Evolutionary conservation across 495 filamentous ascomycete genomes (phyloP), one percentile per base, ranked within the genome.

Genomic region (Xylaria nigripes): DNA sequence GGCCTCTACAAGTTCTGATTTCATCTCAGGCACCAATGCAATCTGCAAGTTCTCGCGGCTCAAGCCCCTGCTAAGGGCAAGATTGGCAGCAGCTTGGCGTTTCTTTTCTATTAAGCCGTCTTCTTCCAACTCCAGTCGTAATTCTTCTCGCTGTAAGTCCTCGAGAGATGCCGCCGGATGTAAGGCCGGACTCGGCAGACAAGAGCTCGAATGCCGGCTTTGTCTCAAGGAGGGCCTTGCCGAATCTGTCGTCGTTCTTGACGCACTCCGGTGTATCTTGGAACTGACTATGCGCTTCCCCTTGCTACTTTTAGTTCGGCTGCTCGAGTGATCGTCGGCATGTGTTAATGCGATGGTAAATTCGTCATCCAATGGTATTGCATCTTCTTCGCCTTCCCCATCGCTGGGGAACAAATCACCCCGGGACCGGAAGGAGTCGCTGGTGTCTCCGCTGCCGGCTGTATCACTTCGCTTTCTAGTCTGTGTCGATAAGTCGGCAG

Each of bases 391-490:
- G 44, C 82, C 86, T 55, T 96, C 93, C 46, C 84, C 86, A 56
- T 95, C 91, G 60, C 92, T 96, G 1, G 89, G 90, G 58, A 96
- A 91, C 19, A 99, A 72, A 68, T 99, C 93, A 0, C 90, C 90
- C 47, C 94, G 78, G n/a, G 91, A 96, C 61, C 93, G 86, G 41
- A 90, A 80, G 3, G 90, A 96, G 56, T 90, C 93, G n/a, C 79
- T 81, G 0, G 90, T 96, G 27, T 84, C 83, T 4, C 84, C 85
- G 7, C 89, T 95, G n/a, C 79, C 83, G 13, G 81, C 80, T 2
- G 93, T 97, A 6, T 76, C 84, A 66, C 91, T 96, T 46, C 94
- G 78, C 59, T 82, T 76, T 68, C 86, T 75, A 54, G 70, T 73
- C 64, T 82, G 79, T 9, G 57, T 62, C 19, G 45, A 65, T 18